Evolutionary conservation across 306 rosid species (phyloP).

Genomic region (Myrica gale): DNA sequence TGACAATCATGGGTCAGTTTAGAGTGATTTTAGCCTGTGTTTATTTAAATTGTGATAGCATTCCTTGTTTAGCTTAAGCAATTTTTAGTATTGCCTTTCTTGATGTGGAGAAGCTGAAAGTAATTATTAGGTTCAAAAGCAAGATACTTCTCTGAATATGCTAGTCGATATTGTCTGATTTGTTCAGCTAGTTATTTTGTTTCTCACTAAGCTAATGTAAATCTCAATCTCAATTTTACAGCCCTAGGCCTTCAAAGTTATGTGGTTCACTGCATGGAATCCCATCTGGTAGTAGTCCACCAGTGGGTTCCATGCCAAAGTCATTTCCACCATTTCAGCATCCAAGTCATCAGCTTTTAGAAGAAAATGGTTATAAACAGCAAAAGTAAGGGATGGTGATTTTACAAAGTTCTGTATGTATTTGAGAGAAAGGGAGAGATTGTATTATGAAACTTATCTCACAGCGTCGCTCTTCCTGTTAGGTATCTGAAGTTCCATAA

Average conservation of each 20-base stretch:
- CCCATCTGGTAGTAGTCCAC: constrained; percentile 74
- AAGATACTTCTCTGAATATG: constrained; percentile 9
- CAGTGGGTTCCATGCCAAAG: constrained; percentile 96
- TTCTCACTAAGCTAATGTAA: constrained; percentile 28
- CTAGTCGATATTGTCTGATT: constrained; percentile 14
- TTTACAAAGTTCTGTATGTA: constrained; percentile 12
- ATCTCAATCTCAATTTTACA: constrained; percentile 42
- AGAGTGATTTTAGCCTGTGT: constrained; percentile 30
- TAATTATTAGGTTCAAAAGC: constrained; percentile 21
- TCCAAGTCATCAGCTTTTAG: constrained; percentile 96
- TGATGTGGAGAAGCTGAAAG: constrained; percentile 11
- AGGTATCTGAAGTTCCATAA: constrained; percentile 83
- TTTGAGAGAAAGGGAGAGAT: constrained; percentile 12
- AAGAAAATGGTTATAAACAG: constrained; percentile 93
- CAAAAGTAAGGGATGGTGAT: constrained; percentile 68
- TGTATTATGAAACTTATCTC: constrained; percentile 23
- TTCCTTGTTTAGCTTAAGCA: constrained; percentile 4
- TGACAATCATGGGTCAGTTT: constrained; percentile 81
- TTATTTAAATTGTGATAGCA: constrained; percentile 13
- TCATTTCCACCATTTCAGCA: constrained; percentile 96
- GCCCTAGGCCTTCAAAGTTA: constrained; percentile 70
- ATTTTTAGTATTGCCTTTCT: constrained; percentile 2
- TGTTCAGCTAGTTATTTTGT: constrained; percentile 13
- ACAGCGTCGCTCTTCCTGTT: constrained; percentile 38
- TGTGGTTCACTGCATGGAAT: constrained; percentile 83